A percentile compares a stretch with the other conserved stretches of the same genome.
Conservation (phyloP, 148 eudicot species). For the Chenopodium suecicum region DNA sequence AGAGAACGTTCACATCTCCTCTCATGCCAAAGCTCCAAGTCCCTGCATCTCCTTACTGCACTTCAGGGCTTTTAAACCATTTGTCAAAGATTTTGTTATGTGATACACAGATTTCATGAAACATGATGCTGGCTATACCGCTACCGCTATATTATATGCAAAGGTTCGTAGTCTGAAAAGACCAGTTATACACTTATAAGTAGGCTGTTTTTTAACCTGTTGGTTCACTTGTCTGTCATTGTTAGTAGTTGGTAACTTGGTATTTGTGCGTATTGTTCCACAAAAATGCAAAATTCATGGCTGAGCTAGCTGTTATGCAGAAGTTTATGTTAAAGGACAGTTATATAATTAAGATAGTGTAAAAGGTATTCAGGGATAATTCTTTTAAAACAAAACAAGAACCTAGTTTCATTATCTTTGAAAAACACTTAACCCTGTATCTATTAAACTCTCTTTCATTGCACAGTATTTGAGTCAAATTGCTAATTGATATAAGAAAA, state of each 20-base stretch:
- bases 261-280: neutral
- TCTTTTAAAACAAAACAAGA: too few species aligned
- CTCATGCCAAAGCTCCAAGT: neutral
- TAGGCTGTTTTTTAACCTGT: neutral
- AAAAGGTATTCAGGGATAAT: too few species aligned
- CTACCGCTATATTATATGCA: neutral
- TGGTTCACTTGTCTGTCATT: neutral
- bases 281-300: neutral
- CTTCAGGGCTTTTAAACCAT: neutral
- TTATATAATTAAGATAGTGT: too few species aligned
- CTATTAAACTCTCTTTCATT: too few species aligned
- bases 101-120: neutral
- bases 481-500: too few species aligned
- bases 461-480: too few species aligned
- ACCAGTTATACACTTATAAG: neutral
- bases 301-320: neutral
- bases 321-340: too few species aligned
- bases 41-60: neutral
- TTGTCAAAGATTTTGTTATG: neutral
- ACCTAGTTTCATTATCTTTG: too few species aligned
- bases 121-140: neutral
- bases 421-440: neutral
- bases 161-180: neutral
- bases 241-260: neutral
- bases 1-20: neutral